phyloP scores from a whole-genome alignment of 306 rosid genomes.

The Pueraria montana region DNA sequence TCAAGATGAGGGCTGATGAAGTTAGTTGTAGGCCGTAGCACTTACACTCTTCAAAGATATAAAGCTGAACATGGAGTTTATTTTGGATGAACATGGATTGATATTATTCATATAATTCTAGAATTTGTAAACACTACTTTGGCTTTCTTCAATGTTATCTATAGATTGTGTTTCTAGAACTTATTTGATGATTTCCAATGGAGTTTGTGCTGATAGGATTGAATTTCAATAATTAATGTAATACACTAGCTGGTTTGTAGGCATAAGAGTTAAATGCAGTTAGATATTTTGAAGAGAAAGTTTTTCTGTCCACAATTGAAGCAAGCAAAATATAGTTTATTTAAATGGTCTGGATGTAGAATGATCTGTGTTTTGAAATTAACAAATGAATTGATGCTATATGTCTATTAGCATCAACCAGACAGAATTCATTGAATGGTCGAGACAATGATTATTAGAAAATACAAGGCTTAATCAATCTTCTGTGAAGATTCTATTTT shows the following conservation, averaged over 20 bases:
- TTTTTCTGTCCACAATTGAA: neutral
- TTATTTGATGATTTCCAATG: conserved; percentile 3
- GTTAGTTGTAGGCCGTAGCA: neutral
- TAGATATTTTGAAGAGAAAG: conserved; percentile 4
- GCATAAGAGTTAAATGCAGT: neutral
- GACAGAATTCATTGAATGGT: neutral
- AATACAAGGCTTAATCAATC: neutral
- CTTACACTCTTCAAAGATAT: neutral
- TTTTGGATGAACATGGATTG: conserved; percentile 3
- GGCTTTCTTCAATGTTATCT: neutral
- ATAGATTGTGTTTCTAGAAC: neutral
- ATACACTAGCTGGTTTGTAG: neutral
- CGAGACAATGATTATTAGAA: neutral
- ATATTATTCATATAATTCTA: neutral
- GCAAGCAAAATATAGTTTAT: neutral
- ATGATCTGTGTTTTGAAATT: neutral
- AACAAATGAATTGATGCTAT: neutral
- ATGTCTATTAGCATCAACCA: conserved; percentile 3
- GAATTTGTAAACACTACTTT: neutral
- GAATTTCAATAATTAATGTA: conserved; percentile 11
- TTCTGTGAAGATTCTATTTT: conserved; percentile 2
- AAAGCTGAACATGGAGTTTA: neutral
- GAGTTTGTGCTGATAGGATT: conserved; percentile 10
- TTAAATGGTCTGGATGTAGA: neutral
- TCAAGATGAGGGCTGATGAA: conserved; percentile 4